These are phyloP conservation scores for Candida ficus DNA, from an alignment of 805 yeast genomes.

Conservation along the genomic window DNA sequence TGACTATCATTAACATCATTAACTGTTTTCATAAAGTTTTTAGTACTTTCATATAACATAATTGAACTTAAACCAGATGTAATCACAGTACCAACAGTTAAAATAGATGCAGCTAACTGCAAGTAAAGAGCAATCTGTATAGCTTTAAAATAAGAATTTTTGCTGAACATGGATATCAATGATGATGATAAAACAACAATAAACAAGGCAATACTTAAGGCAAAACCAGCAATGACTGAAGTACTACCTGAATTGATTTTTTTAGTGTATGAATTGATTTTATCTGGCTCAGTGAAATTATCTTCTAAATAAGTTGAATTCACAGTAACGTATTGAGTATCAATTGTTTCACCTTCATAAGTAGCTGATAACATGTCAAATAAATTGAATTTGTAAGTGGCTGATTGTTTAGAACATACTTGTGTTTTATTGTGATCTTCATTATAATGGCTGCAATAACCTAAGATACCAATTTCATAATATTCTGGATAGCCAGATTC, in stretches of 20 bases:
- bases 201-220: not conserved
- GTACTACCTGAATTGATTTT: not conserved
- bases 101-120: not conserved
- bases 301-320: not conserved
- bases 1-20: not conserved
- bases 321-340: not conserved
- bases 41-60: not conserved
- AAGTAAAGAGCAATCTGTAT: not conserved
- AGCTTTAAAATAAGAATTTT: not conserved
- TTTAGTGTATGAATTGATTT: not conserved
- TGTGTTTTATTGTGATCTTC: too few species aligned
- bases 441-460: too few species aligned
- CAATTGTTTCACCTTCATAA: conserved; percentile 3
- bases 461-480: not conserved
- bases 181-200: not conserved
- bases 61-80: not conserved
- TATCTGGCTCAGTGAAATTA: not conserved
- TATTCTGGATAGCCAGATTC: conserved; percentile 5
- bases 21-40: not conserved
- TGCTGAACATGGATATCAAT: not conserved
- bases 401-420: not conserved
- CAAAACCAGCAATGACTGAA: conserved; percentile 1
- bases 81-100: not conserved
- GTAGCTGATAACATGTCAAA: not conserved
- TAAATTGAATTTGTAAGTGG: not conserved